A percentile compares a stretch with the other conserved stretches of the same genome.
These are phyloP conservation scores for Neonectria magnoliae DNA, from an alignment of 2,329 filamentous ascomycete genomes.

Conservation along the genomic window DNA sequence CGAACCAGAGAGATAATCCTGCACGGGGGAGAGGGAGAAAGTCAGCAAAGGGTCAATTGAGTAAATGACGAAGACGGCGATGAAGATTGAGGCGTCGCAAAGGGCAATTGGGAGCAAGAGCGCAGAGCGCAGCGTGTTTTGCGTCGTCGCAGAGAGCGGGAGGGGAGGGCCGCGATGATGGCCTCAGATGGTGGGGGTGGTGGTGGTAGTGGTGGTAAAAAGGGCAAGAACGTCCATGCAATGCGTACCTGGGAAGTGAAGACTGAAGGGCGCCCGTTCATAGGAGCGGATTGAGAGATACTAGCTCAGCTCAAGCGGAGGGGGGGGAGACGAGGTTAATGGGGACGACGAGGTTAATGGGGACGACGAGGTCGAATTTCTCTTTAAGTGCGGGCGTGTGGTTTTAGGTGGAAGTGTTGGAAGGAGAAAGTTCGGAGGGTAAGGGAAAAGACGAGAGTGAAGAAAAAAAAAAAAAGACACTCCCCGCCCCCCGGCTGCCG, in stretches of 20 bases:
- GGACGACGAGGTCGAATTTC: conserved; percentile 16
- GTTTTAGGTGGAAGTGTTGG: background rate
- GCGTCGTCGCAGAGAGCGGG: background rate
- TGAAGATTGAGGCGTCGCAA: background rate
- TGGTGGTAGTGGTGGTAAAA: too few relatives aligned
- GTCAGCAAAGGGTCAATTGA: conserved; percentile 54
- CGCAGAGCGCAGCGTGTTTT: background rate
- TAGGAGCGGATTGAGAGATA: conserved; percentile 71
- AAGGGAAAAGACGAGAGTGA: conserved; percentile 20
- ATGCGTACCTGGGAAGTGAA: conserved; percentile 85
- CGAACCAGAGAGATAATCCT: conserved; percentile 83
- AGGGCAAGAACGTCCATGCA: too few relatives aligned
- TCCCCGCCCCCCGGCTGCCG: too few relatives aligned
- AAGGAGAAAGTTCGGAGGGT: conserved; percentile 5
- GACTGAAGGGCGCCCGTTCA: conserved; percentile 85
- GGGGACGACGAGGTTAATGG: conserved; percentile 22
- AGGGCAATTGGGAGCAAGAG: conserved; percentile 12
- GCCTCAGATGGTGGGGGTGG: conserved; percentile 23
- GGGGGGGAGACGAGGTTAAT: conserved; percentile 26
- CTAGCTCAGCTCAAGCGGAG: conserved; percentile 45
- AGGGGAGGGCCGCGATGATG: conserved; percentile 23
- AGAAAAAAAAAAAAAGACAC: conserved; percentile 3
- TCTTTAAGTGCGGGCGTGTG: conserved; percentile 18
- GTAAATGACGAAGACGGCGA: conserved; percentile 17
- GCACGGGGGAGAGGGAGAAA: conserved; percentile 38